Evolutionary conservation across 768 basidiomycete genomes (phyloP).

Genomic region (Mycena rosella): DNA sequence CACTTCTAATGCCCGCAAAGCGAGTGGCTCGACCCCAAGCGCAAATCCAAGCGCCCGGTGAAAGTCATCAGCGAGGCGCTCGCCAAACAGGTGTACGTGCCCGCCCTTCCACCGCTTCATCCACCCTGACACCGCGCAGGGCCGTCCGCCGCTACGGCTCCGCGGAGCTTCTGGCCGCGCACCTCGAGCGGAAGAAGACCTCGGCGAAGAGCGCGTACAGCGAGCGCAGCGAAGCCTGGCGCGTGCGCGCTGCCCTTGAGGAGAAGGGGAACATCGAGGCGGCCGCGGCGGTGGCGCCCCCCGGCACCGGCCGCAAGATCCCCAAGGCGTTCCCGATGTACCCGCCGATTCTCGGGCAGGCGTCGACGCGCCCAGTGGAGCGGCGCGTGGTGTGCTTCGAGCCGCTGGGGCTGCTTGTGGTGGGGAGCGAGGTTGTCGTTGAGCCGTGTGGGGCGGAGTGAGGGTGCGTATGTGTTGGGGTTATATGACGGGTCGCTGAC

Average conservation of each 20-base stretch:
- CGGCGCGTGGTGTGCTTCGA: constrained; percentile 18
- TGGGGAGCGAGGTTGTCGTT: constrained; percentile 4
- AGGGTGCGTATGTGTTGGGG: background rate
- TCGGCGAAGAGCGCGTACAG: constrained; percentile 12
- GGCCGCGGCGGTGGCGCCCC: constrained; percentile 20
- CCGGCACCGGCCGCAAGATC: constrained; percentile 29
- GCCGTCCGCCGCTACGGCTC: constrained; percentile 18
- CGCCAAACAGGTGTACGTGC: constrained; percentile 12
- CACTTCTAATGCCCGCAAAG: background rate
- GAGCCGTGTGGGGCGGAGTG: background rate
- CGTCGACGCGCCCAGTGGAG: constrained; percentile 1
- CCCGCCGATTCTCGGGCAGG: constrained; percentile 3
- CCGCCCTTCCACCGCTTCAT: background rate
- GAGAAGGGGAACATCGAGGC: constrained; percentile 9
- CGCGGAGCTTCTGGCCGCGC: background rate
- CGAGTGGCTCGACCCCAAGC: constrained; percentile 6
- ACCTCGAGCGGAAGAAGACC: constrained; percentile 16
- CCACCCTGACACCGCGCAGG: background rate
- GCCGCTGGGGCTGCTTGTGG: constrained; percentile 11
- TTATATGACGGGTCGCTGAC: too few relatives aligned
- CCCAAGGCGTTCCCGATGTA: constrained; percentile 27
- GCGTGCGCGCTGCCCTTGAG: constrained; percentile 16
- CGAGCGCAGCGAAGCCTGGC: constrained; percentile 11
- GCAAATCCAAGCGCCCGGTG: constrained; percentile 10
- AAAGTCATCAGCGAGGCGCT: constrained; percentile 26